phyloP scores from a whole-genome alignment of 108 stramenopile genomes.

The Cylindrotheca closterium region DNA sequence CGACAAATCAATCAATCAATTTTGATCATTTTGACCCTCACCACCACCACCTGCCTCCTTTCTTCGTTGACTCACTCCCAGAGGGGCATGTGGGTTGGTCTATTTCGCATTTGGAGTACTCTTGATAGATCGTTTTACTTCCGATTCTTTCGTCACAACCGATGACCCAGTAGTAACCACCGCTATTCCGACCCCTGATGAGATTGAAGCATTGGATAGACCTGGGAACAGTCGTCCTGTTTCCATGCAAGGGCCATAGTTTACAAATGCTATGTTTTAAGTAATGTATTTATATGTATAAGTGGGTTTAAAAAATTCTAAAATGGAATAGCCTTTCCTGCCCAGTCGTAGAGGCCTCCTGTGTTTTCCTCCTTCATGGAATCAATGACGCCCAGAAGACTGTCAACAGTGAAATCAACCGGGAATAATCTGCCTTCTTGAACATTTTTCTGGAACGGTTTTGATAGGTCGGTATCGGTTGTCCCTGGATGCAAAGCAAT shows the following conservation, averaged over 20 bases:
- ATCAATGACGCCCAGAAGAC: slow-evolving; percentile 59
- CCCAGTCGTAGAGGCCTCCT: slow-evolving; percentile 74
- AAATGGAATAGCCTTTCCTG: slow-evolving; percentile 62
- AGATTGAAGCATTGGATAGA: background rate
- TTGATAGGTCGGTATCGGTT: slow-evolving; percentile 86
- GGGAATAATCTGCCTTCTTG: slow-evolving; percentile 76
- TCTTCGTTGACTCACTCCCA: slow-evolving; percentile 16
- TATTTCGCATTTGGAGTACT: slow-evolving; percentile 74
- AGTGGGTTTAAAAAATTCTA: no score
- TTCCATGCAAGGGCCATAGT: background rate
- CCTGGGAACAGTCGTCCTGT: no score
- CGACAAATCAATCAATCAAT: background rate
- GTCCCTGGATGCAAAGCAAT: slow-evolving; percentile 93
- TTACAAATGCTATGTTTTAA: no score
- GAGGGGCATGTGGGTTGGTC: slow-evolving; percentile 58
- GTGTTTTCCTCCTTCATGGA: slow-evolving; percentile 50
- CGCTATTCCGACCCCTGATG: slow-evolving; percentile 33
- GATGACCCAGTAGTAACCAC: slow-evolving; percentile 67
- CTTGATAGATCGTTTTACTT: slow-evolving; percentile 77
- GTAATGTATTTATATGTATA: no score
- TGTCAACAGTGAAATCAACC: slow-evolving; percentile 61
- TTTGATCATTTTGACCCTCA: background rate
- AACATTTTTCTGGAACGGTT: slow-evolving; percentile 88
- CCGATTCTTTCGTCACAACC: slow-evolving; percentile 67
- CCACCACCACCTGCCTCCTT: background rate